Evolutionary conservation across 1,284 basidiomycete species (phyloP).

Genomic region (Malassezia sp.): DNA sequence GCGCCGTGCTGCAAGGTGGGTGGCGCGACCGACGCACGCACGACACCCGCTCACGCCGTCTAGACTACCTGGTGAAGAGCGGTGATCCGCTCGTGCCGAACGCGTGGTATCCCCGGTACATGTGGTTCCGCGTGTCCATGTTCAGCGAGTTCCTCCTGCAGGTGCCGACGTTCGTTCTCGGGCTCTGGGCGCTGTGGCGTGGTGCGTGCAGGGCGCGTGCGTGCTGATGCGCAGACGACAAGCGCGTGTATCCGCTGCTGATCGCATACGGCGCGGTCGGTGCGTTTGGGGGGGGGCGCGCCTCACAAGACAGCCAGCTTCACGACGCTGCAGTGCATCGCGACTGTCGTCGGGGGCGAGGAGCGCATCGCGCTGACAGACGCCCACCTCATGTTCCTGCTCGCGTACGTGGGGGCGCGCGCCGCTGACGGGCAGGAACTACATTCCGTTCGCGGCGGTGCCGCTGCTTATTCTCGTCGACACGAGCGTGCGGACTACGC

Average conservation of each 20-base stretch:
- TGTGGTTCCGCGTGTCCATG: constrained; percentile 17
- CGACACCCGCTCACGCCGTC: too few species aligned
- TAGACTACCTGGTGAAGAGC: constrained; percentile 16
- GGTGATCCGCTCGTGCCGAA: constrained; percentile 16
- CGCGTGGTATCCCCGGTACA: constrained; percentile 11
- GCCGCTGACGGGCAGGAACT: constrained; percentile 9
- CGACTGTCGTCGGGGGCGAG: constrained; percentile 12
- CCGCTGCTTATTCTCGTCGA: constrained; percentile 8
- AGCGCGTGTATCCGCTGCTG: constrained; percentile 14
- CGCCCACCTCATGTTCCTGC: constrained; percentile 10
- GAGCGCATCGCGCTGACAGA: constrained; percentile 12
- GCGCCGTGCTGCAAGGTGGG: constrained; percentile 7
- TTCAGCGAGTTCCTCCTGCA: constrained; percentile 18
- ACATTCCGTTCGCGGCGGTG: constrained; percentile 14
- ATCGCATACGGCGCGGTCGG: constrained; percentile 15
- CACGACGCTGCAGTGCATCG: constrained; percentile 19
- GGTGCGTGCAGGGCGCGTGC: constrained; percentile 1
- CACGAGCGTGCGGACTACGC: constrained; percentile 3
- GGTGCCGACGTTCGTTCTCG: constrained; percentile 16
- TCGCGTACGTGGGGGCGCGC: constrained; percentile 9
- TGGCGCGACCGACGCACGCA: neutral
- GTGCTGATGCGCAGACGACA: constrained; percentile 9
- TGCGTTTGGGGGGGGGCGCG: neutral
- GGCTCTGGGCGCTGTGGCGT: constrained; percentile 10
- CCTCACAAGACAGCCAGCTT: constrained; percentile 5